Conservation (phyloP, 345 rosid species). For the Cardamine occulta region DNA sequence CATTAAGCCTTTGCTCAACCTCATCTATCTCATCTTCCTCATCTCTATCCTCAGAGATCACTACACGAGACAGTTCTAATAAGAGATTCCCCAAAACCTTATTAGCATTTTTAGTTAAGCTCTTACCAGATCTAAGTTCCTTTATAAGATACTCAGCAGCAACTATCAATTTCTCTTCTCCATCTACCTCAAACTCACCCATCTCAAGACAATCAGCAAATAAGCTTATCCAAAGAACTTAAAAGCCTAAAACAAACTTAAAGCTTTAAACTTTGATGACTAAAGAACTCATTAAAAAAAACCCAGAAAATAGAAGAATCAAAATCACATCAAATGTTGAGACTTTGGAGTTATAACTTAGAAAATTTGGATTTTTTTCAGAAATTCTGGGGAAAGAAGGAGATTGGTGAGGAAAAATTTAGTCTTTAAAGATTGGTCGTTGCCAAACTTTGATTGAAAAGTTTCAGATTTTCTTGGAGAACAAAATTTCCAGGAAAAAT, state of each 20-base stretch:
- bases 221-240: background rate
- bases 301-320: conserved; percentile 30
- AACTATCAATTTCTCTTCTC: conserved; percentile 66
- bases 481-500: conserved; percentile 32
- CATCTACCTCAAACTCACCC: conserved; percentile 58
- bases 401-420: conserved; percentile 11
- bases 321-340: conserved; percentile 10
- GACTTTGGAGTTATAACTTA: conserved; percentile 2
- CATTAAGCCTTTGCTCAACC: conserved; percentile 53
- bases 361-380: conserved; percentile 1
- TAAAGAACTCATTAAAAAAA: conserved; percentile 5
- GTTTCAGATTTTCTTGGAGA: conserved; percentile 27
- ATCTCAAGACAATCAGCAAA: conserved; percentile 44
- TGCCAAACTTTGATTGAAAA: conserved; percentile 21
- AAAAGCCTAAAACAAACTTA: conserved; percentile 26
- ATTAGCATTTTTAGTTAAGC: conserved; percentile 60
- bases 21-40: conserved; percentile 46
- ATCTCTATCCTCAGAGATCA: conserved; percentile 39
- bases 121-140: conserved; percentile 63
- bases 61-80: conserved; percentile 58
- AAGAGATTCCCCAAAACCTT: conserved; percentile 66
- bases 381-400: background rate
- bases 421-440: conserved; percentile 14
- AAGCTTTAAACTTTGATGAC: conserved; percentile 3
- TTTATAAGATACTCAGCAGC: conserved; percentile 62